Evolutionary conservation across 1,284 basidiomycete species (phyloP).

Genomic region (Puccinia polysora): DNA sequence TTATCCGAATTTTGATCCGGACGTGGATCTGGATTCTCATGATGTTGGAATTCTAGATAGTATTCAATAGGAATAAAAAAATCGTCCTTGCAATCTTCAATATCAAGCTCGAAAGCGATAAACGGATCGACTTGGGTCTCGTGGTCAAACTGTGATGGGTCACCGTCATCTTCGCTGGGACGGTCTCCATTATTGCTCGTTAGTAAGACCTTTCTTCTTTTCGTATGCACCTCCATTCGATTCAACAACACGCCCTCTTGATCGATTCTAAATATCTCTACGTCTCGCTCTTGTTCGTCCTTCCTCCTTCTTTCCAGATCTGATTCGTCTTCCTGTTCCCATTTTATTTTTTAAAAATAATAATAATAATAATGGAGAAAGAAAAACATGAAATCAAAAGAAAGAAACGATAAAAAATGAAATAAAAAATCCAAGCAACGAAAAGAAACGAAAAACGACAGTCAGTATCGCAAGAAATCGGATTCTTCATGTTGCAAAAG

Average conservation of each 20-base stretch:
- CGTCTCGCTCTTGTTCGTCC: slow-evolving; percentile 27
- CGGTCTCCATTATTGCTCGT: too few relatives aligned
- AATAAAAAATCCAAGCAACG: too few relatives aligned
- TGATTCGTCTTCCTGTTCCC: slow-evolving; percentile 36
- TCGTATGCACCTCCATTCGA: not conserved
- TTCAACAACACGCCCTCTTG: not conserved
- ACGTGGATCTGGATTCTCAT: too few relatives aligned
- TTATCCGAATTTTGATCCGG: too few relatives aligned
- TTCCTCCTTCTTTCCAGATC: slow-evolving; percentile 35
- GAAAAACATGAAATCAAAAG: not conserved
- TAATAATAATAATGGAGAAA: too few relatives aligned
- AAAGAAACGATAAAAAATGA: too few relatives aligned
- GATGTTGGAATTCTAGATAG: slow-evolving; percentile 23
- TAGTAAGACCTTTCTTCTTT: not conserved
- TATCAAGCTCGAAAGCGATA: slow-evolving; percentile 17
- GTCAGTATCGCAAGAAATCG: too few relatives aligned
- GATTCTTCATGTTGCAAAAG: too few relatives aligned
- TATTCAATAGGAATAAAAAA: slow-evolving; percentile 42
- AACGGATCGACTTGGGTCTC: not conserved
- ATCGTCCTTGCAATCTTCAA: slow-evolving; percentile 13
- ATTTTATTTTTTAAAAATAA: not conserved
- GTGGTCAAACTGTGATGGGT: not conserved
- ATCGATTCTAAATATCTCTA: slow-evolving; percentile 19
- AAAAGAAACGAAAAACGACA: too few relatives aligned
- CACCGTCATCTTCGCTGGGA: not conserved